A percentile compares a stretch with the other conserved stretches of the same genome.
Evolutionary conservation across 441 rosid species (phyloP).

Genomic region (Gossypium lobatum): DNA sequence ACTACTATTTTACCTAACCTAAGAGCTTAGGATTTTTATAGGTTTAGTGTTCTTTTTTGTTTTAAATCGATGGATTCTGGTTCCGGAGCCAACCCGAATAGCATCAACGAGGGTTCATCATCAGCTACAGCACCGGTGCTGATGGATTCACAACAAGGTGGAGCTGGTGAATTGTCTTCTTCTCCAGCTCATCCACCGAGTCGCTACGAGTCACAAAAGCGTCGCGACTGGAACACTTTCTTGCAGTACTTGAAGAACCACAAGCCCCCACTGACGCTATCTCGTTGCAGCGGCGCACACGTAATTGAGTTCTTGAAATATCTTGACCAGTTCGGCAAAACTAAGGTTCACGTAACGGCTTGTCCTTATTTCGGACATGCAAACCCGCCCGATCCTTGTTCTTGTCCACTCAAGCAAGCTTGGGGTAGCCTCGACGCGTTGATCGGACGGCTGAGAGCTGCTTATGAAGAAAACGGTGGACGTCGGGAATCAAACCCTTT

Average conservation of each 20-base stretch:
- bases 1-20: not conserved
- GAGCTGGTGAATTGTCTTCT: slow-evolving; percentile 19
- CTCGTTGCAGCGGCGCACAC: slow-evolving; percentile 86
- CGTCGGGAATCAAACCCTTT: slow-evolving; percentile 79
- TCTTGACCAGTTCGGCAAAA: slow-evolving; percentile 87
- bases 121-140: slow-evolving; percentile 16
- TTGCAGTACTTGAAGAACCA: slow-evolving; percentile 78
- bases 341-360: slow-evolving; percentile 66
- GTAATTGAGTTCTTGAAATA: slow-evolving; percentile 88
- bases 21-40: not conserved
- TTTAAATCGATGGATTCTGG: slow-evolving; percentile 32
- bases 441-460: slow-evolving; percentile 90
- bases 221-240: slow-evolving; percentile 93
- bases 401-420: slow-evolving; percentile 84
- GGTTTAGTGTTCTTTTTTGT: not conserved
- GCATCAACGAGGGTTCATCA: slow-evolving; percentile 22
- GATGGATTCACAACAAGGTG: slow-evolving; percentile 8
- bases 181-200: slow-evolving; percentile 56
- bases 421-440: slow-evolving; percentile 97
- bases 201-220: slow-evolving; percentile 86
- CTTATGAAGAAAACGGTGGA: slow-evolving; percentile 82
- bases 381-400: slow-evolving; percentile 75
- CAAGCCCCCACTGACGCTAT: slow-evolving; percentile 70
- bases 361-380: slow-evolving; percentile 84
- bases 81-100: slow-evolving; percentile 22